Percentiles rank a stretch among this genome's conserved stretches.
phyloP scores from a whole-genome alignment of 2,329 filamentous ascomycete genomes.

The Ophiostoma sp. region DNA sequence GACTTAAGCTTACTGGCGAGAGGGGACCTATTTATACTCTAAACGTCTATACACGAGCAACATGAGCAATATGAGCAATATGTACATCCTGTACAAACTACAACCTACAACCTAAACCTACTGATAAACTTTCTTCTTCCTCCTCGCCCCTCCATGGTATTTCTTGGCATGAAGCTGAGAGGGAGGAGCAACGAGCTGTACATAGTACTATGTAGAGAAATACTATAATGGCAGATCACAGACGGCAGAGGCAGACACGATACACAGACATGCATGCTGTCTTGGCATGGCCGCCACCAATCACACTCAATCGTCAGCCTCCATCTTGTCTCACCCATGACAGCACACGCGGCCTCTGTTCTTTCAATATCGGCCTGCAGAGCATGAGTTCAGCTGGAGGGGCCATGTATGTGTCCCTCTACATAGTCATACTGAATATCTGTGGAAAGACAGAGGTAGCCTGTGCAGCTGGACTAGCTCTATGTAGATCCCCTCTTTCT shows the following conservation, averaged over 20 bases:
- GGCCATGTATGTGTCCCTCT: background rate
- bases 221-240: background rate
- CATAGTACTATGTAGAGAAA: no score
- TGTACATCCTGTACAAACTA: no score
- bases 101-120: no score
- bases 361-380: background rate
- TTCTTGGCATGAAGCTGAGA: constrained; percentile 9
- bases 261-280: background rate
- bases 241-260: background rate
- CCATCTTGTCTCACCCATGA: constrained; percentile 1
- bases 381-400: background rate
- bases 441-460: constrained; percentile 4
- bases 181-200: background rate
- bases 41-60: no score
- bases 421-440: no score
- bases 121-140: background rate
- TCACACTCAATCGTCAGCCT: background rate
- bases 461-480: background rate
- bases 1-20: background rate
- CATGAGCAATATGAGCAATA: background rate
- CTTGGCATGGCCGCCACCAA: background rate
- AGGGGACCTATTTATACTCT: background rate
- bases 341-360: background rate
- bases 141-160: constrained; percentile 8
- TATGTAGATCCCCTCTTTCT: background rate